These are phyloP conservation scores for Diaporthe sp. DNA, from an alignment of 2,329 filamentous ascomycete species.

Conservation along the genomic window DNA sequence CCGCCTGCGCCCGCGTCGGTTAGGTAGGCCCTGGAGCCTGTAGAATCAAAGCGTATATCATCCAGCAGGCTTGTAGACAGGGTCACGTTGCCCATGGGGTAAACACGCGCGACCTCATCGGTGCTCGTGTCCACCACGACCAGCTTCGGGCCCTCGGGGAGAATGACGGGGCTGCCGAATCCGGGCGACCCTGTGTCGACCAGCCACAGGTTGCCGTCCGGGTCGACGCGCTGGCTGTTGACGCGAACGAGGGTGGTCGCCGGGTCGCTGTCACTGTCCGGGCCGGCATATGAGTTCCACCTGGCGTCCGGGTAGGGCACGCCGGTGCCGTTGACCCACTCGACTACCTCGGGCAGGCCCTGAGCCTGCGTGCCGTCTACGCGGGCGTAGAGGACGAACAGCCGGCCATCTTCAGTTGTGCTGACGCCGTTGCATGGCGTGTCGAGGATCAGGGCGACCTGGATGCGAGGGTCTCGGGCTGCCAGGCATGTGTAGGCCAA, in stretches of 20 bases:
- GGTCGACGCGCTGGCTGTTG: slow-evolving; percentile 34
- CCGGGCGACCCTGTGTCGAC: slow-evolving; percentile 39
- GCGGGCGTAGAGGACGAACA: slow-evolving; percentile 40
- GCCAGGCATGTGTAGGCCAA: background rate
- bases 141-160: slow-evolving; percentile 40
- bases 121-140: slow-evolving; percentile 35
- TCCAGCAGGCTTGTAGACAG: slow-evolving; percentile 32
- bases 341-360: slow-evolving; percentile 38
- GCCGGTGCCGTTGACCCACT: slow-evolving; percentile 39
- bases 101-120: slow-evolving; percentile 30
- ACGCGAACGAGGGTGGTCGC: slow-evolving; percentile 29
- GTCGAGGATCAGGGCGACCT: slow-evolving; percentile 35
- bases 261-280: slow-evolving; percentile 11
- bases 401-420: slow-evolving; percentile 34
- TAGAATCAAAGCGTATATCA: slow-evolving; percentile 35
- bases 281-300: slow-evolving; percentile 39
- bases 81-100: slow-evolving; percentile 39
- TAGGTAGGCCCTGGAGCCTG: slow-evolving; percentile 32
- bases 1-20: slow-evolving; percentile 39
- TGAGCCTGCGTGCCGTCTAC: slow-evolving; percentile 39
- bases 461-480: slow-evolving; percentile 29
- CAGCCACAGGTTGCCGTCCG: slow-evolving; percentile 37
- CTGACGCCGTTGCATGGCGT: slow-evolving; percentile 39
- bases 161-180: slow-evolving; percentile 34
- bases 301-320: slow-evolving; percentile 33